Conservation (phyloP, 1,284 basidiomycete species). For the Mrakiaceae sp. region DNA sequence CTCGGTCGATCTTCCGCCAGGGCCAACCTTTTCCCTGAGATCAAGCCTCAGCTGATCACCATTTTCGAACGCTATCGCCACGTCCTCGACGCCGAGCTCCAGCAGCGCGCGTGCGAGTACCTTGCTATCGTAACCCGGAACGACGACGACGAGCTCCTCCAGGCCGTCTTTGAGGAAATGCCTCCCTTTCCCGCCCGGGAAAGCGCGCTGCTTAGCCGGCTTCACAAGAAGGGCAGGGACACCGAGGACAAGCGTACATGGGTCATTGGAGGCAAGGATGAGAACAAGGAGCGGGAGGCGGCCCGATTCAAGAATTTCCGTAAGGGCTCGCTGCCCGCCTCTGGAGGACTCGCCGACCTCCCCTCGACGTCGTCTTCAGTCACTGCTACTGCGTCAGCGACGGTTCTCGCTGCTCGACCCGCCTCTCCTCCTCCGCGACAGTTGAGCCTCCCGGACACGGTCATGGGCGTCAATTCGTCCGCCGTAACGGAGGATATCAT, state of each 20-base stretch:
- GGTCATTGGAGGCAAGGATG: slow-evolving; percentile 87
- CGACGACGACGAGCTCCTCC: slow-evolving; percentile 82
- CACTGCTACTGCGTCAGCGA: too few species aligned
- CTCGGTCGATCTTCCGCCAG: slow-evolving; percentile 20
- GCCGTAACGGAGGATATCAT: slow-evolving; percentile 48
- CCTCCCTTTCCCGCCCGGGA: slow-evolving; percentile 93
- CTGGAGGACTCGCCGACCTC: slow-evolving; percentile 6
- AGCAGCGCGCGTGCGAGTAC: slow-evolving; percentile 97
- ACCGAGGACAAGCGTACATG: slow-evolving; percentile 89
- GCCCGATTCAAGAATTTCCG: slow-evolving; percentile 45
- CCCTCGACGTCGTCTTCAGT: too few species aligned
- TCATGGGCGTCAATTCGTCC: slow-evolving; percentile 29
- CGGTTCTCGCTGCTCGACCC: background rate
- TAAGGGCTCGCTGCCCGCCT: slow-evolving; percentile 25
- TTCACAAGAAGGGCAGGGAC: slow-evolving; percentile 80
- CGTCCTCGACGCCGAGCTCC: slow-evolving; percentile 93
- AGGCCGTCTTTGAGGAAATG: slow-evolving; percentile 97
- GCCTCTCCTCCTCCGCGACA: slow-evolving; percentile 5
- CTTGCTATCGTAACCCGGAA: slow-evolving; percentile 67
- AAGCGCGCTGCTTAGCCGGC: slow-evolving; percentile 70
- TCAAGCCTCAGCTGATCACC: slow-evolving; percentile 82
- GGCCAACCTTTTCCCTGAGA: slow-evolving; percentile 97
- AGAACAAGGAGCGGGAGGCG: slow-evolving; percentile 60
- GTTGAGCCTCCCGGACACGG: slow-evolving; percentile 23
- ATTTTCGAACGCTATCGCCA: slow-evolving; percentile 97